phyloP scores from a whole-genome alignment of 2,329 filamentous ascomycete genomes.

The Didymella lethalis region DNA sequence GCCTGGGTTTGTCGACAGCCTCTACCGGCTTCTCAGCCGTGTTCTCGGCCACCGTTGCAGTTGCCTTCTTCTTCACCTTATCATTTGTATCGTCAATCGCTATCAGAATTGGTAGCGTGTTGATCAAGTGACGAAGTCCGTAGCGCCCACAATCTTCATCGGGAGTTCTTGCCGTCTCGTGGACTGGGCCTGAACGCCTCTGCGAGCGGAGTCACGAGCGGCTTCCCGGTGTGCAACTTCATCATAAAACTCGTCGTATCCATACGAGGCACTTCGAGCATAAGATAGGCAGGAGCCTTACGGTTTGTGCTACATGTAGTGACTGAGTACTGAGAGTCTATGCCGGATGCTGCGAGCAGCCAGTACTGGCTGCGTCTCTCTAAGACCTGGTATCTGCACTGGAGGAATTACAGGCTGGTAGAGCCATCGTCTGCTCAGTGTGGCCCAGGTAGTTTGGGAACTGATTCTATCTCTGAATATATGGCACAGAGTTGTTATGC shows the following conservation, averaged over 20 bases:
- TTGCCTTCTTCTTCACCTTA: no score
- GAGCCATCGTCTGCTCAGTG: neutral
- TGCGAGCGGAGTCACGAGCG: neutral
- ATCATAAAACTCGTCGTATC: neutral
- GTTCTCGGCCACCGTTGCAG: no score
- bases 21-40: neutral
- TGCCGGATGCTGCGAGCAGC: neutral
- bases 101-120: neutral
- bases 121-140: neutral
- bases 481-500: no score
- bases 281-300: neutral
- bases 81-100: no score
- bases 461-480: neutral
- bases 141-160: neutral
- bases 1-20: neutral
- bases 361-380: neutral
- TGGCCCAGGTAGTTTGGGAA: neutral
- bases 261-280: neutral
- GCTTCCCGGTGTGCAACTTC: neutral
- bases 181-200: neutral
- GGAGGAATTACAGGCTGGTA: neutral
- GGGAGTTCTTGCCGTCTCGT: neutral
- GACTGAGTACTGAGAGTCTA: neutral
- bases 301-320: neutral
- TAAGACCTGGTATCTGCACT: neutral